Conservation (phyloP, 305 asterid genomes). For the Solanum hybrid region DNA sequence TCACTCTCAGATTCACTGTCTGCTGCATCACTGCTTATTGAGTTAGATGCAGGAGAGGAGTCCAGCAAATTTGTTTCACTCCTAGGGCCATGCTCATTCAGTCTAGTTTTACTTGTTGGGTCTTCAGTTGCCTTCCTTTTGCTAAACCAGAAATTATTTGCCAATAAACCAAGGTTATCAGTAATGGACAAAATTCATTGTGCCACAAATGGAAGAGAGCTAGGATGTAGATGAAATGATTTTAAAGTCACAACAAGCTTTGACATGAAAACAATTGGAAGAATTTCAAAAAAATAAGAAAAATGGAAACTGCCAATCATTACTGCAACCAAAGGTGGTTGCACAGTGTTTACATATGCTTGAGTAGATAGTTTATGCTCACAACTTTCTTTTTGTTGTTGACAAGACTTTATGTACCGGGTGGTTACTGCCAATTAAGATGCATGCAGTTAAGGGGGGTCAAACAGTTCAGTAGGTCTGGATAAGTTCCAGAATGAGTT, state of each 20-base stretch:
- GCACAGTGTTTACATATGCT: background rate
- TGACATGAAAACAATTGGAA: background rate
- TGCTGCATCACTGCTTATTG: slow-evolving; percentile 23
- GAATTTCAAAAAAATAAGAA: background rate
- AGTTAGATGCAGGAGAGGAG: slow-evolving; percentile 16
- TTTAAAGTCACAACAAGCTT: background rate
- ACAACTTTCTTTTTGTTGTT: background rate
- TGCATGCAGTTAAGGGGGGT: background rate
- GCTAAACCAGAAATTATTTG: slow-evolving; percentile 22
- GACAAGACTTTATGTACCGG: background rate
- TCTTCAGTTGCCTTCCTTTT: slow-evolving; percentile 38
- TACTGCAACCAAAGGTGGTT: background rate
- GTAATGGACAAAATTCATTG: background rate
- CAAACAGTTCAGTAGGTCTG: background rate
- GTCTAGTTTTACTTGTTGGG: slow-evolving; percentile 11
- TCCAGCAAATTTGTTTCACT: slow-evolving; percentile 15
- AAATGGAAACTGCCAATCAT: background rate
- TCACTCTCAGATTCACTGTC: slow-evolving; percentile 21
- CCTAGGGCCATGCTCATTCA: slow-evolving; percentile 14
- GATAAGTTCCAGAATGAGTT: background rate
- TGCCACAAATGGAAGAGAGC: background rate
- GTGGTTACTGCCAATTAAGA: background rate
- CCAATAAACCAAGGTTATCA: background rate
- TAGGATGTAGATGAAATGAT: background rate
- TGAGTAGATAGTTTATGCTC: background rate